Evolutionary conservation across 257 asterid genomes (phyloP).

Genomic region (Oldenlandia corymbosa): DNA sequence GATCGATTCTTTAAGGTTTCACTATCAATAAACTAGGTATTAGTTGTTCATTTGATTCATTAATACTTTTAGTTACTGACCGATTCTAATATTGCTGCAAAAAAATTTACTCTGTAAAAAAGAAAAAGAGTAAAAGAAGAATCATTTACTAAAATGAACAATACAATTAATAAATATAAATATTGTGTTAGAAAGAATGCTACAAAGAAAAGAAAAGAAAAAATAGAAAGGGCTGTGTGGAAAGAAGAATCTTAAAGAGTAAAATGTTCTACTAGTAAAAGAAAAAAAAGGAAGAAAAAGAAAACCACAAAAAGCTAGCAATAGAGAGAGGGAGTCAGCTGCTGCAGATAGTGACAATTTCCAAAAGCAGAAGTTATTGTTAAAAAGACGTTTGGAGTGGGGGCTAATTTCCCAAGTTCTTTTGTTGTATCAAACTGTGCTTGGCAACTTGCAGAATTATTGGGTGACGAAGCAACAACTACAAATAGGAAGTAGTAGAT

Average conservation of each 20-base stretch:
- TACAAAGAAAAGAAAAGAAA: too few relatives aligned
- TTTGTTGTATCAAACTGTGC: neutral
- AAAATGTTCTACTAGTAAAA: too few relatives aligned
- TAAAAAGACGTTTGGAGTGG: neutral
- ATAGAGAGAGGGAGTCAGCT: neutral
- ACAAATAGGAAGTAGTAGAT: neutral
- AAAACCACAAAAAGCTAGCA: neutral
- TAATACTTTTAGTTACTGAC: too few relatives aligned
- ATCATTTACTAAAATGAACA: too few relatives aligned
- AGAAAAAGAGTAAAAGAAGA: too few relatives aligned
- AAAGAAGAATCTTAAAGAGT: neutral
- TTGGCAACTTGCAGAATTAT: slow-evolving; percentile 6
- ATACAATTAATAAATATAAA: too few relatives aligned
- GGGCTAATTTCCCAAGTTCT: neutral
- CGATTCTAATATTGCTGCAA: too few relatives aligned
- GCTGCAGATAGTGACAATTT: neutral
- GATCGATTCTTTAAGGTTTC: too few relatives aligned
- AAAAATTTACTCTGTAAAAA: too few relatives aligned
- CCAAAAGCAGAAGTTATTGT: neutral
- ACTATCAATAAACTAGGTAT: too few relatives aligned
- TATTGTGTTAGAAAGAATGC: too few relatives aligned
- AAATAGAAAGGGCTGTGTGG: neutral
- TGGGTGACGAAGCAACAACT: slow-evolving; percentile 19
- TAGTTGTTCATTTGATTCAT: neutral
- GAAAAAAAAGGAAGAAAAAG: neutral